These are phyloP conservation scores for Leccinum olivaceopallidum DNA, from an alignment of 768 basidiomycete species.

Conservation along the genomic window DNA sequence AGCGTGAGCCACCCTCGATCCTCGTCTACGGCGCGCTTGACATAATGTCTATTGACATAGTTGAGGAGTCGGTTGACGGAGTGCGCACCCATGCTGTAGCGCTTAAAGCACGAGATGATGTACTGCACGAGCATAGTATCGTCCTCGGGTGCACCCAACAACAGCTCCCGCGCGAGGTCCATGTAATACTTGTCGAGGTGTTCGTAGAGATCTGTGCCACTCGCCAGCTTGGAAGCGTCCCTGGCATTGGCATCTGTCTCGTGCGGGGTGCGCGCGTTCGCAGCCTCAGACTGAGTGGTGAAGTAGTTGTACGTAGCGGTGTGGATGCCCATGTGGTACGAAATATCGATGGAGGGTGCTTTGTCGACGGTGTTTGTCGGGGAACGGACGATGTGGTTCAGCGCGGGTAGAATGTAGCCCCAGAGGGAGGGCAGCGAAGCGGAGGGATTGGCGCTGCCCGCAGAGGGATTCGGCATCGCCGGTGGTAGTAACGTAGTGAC, in stretches of 20 bases:
- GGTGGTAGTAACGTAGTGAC: constrained; percentile 30
- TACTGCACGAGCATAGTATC: constrained; percentile 68
- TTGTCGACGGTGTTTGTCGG: constrained; percentile 59
- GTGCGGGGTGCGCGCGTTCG: constrained; percentile 26
- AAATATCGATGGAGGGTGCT: constrained; percentile 69
- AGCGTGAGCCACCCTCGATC: constrained; percentile 77
- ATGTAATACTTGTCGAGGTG: constrained; percentile 72
- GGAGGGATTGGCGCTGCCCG: constrained; percentile 71
- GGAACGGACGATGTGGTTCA: constrained; percentile 76
- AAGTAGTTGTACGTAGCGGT: constrained; percentile 85
- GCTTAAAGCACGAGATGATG: constrained; percentile 69
- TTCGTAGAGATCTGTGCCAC: constrained; percentile 70
- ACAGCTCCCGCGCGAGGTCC: constrained; percentile 58
- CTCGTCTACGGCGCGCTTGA: constrained; percentile 76
- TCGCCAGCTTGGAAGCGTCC: constrained; percentile 34
- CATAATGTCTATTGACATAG: constrained; percentile 71
- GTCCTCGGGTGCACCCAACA: constrained; percentile 65
- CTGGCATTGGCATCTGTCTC: constrained; percentile 20
- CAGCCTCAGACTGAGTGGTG: constrained; percentile 55
- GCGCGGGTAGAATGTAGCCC: constrained; percentile 72
- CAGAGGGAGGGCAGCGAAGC: constrained; percentile 71
- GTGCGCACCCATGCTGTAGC: constrained; percentile 65
- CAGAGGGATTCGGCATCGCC: constrained; percentile 49
- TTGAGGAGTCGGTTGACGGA: constrained; percentile 72
- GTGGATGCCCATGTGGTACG: constrained; percentile 75